phyloP scores from a whole-genome alignment of 148 eudicot species.

The Agrostemma githago region DNA sequence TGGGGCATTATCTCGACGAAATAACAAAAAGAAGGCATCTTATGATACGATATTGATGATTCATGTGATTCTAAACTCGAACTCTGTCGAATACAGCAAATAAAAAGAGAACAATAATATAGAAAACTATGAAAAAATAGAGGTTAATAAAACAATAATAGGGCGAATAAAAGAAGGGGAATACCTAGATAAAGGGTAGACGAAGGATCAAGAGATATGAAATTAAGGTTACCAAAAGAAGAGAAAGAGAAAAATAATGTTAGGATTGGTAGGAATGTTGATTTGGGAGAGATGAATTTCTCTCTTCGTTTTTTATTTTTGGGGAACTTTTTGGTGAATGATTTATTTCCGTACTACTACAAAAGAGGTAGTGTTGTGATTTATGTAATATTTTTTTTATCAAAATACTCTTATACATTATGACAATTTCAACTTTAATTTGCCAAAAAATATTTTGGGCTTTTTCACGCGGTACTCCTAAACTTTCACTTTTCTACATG shows the following conservation, averaged over 20 bases:
- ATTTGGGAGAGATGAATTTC: background rate
- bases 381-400: no score
- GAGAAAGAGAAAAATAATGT: conserved; percentile 12
- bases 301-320: background rate
- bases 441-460: no score
- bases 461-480: no score
- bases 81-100: background rate
- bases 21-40: background rate
- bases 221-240: background rate
- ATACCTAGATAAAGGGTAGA: background rate
- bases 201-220: conserved; percentile 11
- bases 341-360: background rate
- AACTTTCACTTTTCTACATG: no score
- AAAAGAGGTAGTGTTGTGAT: no score
- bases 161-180: background rate
- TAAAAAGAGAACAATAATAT: background rate
- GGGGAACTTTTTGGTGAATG: background rate
- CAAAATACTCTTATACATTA: no score
- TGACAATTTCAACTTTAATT: no score
- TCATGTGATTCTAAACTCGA: background rate
- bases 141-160: background rate
- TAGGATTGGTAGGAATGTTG: conserved; percentile 16
- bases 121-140: background rate
- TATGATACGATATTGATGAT: background rate
- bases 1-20: background rate